phyloP scores from a whole-genome alignment of 768 basidiomycete genomes.

The Suillus paluster region DNA sequence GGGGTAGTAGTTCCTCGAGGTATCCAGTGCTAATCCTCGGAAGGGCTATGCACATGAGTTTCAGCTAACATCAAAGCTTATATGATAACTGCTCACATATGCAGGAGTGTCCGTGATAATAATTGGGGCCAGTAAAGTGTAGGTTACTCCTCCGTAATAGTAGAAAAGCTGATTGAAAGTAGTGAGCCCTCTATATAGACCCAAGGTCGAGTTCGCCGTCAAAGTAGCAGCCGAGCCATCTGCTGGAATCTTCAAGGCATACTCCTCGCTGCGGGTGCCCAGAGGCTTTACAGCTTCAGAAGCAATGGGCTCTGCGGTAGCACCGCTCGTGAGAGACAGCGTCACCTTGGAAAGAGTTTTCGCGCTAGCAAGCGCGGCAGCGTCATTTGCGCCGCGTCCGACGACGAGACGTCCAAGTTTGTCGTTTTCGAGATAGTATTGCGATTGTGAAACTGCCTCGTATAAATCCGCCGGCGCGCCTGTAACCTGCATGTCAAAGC shows the following conservation, averaged over 20 bases:
- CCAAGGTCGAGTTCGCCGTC: constrained; percentile 50
- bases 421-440: constrained; percentile 38
- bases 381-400: constrained; percentile 41
- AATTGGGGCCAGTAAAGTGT: constrained; percentile 45
- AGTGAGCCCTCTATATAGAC: constrained; percentile 56
- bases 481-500: constrained; percentile 28
- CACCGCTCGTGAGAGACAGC: constrained; percentile 27
- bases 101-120: constrained; percentile 50
- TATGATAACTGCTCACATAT: constrained; percentile 42
- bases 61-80: constrained; percentile 24
- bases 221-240: constrained; percentile 43
- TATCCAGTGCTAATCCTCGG: constrained; percentile 51
- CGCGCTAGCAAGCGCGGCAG: constrained; percentile 29
- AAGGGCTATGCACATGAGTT: constrained; percentile 28
- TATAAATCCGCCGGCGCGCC: constrained; percentile 37
- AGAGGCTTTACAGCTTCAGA: constrained; percentile 41
- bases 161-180: constrained; percentile 63
- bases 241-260: constrained; percentile 43
- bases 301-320: constrained; percentile 32
- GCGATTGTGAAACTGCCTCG: constrained; percentile 37
- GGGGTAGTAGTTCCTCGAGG: constrained; percentile 48
- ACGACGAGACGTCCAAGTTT: constrained; percentile 45
- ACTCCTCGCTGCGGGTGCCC: constrained; percentile 48
- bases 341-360: constrained; percentile 28
- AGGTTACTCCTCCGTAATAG: constrained; percentile 34